phyloP scores from a whole-genome alignment of 2,329 filamentous ascomycete genomes.

The Tolypocladium cylindrosporum region DNA sequence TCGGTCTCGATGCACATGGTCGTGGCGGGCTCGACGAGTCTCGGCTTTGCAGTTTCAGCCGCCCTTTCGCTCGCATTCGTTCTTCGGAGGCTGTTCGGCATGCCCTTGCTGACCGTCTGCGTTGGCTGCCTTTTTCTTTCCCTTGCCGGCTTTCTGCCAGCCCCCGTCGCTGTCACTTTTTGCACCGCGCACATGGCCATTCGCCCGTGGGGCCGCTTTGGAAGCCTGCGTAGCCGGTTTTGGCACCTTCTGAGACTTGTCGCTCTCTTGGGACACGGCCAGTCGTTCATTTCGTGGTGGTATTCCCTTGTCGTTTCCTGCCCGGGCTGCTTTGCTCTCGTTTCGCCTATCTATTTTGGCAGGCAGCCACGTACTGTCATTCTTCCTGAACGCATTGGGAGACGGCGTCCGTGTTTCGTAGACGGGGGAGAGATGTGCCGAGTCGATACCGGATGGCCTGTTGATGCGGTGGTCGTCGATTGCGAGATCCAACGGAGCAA shows the following conservation, averaged over 20 bases:
- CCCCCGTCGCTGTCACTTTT: constrained; percentile 44
- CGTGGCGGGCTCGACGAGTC: not conserved
- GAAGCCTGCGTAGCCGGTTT: constrained; percentile 12
- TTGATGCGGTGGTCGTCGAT: constrained; percentile 32
- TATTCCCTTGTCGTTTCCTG: not conserved
- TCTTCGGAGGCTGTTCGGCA: constrained; percentile 45
- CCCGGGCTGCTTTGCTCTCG: not conserved
- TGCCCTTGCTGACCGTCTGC: constrained; percentile 23
- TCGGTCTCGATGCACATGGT: not conserved
- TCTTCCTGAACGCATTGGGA: constrained; percentile 48
- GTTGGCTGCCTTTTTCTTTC: constrained; percentile 34
- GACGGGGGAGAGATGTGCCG: constrained; percentile 58
- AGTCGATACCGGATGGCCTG: constrained; percentile 24
- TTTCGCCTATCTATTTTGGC: constrained; percentile 11
- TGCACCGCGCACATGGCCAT: constrained; percentile 41
- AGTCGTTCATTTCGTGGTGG: not conserved
- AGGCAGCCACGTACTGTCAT: constrained; percentile 27
- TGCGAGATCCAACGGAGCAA: constrained; percentile 47
- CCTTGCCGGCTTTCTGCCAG: constrained; percentile 52
- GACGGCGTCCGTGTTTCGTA: constrained; percentile 65
- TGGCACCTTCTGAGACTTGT: constrained; percentile 15
- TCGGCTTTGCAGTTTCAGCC: constrained; percentile 30
- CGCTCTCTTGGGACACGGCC: constrained; percentile 7
- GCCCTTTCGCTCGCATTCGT: constrained; percentile 52
- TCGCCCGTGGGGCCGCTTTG: constrained; percentile 34